phyloP scores from a whole-genome alignment of 805 yeast genomes.

The Candida argentea region DNA sequence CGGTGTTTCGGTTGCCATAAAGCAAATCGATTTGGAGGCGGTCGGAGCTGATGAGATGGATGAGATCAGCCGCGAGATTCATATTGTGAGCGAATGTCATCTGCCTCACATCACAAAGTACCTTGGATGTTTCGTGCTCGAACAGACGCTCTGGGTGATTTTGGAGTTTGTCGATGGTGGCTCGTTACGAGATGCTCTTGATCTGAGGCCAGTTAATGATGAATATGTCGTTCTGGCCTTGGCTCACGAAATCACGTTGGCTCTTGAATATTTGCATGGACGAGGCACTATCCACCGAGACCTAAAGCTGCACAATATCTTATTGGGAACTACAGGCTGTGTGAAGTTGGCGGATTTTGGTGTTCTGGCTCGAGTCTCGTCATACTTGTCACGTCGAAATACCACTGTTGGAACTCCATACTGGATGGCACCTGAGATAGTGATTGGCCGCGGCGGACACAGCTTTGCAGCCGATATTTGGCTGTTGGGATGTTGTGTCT shows the following conservation, averaged over 20 bases:
- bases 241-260: conserved; percentile 45
- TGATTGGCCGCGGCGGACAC: conserved; percentile 47
- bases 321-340: conserved; percentile 26
- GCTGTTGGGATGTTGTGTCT: conserved; percentile 73
- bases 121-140: conserved; percentile 61
- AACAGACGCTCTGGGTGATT: conserved; percentile 64
- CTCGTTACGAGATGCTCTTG: conserved; percentile 53
- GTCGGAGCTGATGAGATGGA: conserved; percentile 52
- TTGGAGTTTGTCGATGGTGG: conserved; percentile 83
- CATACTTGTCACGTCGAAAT: conserved; percentile 32
- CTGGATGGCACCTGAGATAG: conserved; percentile 60
- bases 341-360: conserved; percentile 38
- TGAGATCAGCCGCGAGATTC: conserved; percentile 67
- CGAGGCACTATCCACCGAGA: conserved; percentile 69
- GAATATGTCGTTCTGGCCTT: conserved; percentile 40
- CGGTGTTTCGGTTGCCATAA: conserved; percentile 42
- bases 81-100: conserved; percentile 57
- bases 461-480: conserved; percentile 60
- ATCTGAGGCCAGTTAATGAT: conserved; percentile 51
- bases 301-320: conserved; percentile 32
- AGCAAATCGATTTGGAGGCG: conserved; percentile 63
- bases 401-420: conserved; percentile 49
- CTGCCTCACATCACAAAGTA: conserved; percentile 55
- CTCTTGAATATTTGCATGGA: conserved; percentile 55
- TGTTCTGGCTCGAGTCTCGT: conserved; percentile 32